Evolutionary conservation across 75 land plant genomes (phyloP), one percentile per base, ranked within the genome.

Genomic region (Ceratopteris richardii): DNA sequence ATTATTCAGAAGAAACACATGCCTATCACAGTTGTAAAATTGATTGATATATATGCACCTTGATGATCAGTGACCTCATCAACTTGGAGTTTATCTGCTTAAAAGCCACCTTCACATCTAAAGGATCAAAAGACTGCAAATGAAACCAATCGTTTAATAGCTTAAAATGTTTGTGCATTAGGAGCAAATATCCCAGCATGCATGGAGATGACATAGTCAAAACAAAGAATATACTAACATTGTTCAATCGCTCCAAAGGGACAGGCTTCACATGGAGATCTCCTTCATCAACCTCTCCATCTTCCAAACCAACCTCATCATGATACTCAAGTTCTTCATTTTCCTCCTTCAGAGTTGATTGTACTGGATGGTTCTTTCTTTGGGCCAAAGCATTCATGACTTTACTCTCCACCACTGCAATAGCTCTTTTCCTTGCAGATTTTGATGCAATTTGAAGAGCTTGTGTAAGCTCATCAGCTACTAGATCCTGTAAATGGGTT

Each of bases 221-320:
- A n/a, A n/a, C n/a, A n/a, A n/a, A 54, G 31, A 2, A 2, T 3
- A 33, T 4, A 26, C 31, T 54, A 2, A 88, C 98, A 80, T 78
- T 56, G 0, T 74, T 76, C 37, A 62, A 61, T n/a, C 72, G 58
- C 62, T 78, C 85, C 51, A 66, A 47, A 30, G 69, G 33, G 40
- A 62, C 62, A 56, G 90, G 83, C 60, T 74, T 89, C 29, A 94
- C 81, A 71, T 89, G 96, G 24, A 94, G 75, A 75, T 94, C 98
- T 29, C 98, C 90, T 74, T 94, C 93, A 72, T 94, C 98, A 29
- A 93, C 85, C 81, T 80, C 83, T 55, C 95, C 98, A 79, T 89
- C 96, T 30, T 69, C 78, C 26, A 31, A 29, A 39, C 50, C 31
- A 56, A 88, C 68, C 61, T 85, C 77, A 29, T 72, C 87, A 29